These are phyloP conservation scores for Chrysosphaeria jannelii DNA, from an alignment of 2,329 filamentous ascomycete species.

Conservation along the genomic window DNA sequence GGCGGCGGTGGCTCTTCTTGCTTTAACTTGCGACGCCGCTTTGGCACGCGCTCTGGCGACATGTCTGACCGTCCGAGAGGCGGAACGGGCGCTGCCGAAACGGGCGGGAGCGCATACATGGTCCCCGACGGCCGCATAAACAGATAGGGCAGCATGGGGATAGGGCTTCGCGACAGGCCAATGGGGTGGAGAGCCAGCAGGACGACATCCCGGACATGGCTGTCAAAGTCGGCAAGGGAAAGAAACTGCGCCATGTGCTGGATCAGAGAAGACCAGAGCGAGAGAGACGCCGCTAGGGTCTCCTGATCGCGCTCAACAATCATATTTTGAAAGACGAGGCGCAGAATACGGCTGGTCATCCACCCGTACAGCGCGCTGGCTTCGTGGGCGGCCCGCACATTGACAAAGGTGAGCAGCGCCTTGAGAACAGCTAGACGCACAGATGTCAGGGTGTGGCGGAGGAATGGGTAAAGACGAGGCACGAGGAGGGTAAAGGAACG, in stretches of 20 bases:
- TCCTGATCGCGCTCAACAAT: slow-evolving; percentile 71
- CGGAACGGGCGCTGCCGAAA: slow-evolving; percentile 7
- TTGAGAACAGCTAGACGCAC: slow-evolving; percentile 82
- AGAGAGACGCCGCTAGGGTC: slow-evolving; percentile 53
- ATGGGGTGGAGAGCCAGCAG: slow-evolving; percentile 69
- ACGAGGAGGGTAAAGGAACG: slow-evolving; percentile 82
- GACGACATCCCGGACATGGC: slow-evolving; percentile 55
- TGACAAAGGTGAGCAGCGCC: slow-evolving; percentile 74
- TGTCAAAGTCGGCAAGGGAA: slow-evolving; percentile 42
- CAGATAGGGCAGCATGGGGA: slow-evolving; percentile 68
- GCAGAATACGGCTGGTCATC: slow-evolving; percentile 69
- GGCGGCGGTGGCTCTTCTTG: slow-evolving; percentile 41
- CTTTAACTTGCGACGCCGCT: slow-evolving; percentile 59
- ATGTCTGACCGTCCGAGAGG: slow-evolving; percentile 20
- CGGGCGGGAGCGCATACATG: slow-evolving; percentile 29
- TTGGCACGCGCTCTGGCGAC: slow-evolving; percentile 29
- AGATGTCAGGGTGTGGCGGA: slow-evolving; percentile 88
- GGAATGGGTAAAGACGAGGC: slow-evolving; percentile 78
- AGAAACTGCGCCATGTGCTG: slow-evolving; percentile 32
- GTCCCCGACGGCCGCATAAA: slow-evolving; percentile 87
- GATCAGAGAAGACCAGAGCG: slow-evolving; percentile 62
- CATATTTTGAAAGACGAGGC: slow-evolving; percentile 82
- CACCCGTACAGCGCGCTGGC: slow-evolving; percentile 49
- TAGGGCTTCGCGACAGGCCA: slow-evolving; percentile 65
- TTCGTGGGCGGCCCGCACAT: slow-evolving; percentile 52